Base-by-base conservation (phyloP, 1,284 basidiomycete genomes). In the Ustilago lituana region DNA sequence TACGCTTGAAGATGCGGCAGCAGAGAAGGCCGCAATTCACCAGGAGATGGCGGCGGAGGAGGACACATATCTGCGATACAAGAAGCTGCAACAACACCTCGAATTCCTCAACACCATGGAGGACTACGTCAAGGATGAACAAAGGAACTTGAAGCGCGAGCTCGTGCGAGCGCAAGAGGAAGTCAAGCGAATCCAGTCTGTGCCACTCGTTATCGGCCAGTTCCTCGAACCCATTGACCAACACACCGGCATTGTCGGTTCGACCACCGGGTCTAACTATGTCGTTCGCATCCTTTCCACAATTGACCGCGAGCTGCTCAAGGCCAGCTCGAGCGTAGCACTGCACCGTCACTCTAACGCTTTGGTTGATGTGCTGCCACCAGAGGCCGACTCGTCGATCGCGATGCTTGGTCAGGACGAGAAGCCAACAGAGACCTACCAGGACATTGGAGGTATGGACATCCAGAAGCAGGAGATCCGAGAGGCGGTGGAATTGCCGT, bases 181-280 rank as follows among this genome's bases (percentile, higher is more conserved):
- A 85, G 96, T 99, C 77, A 98, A 98, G 85, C 91, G 96, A 55
- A 99, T 99, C 81, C 94, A 99, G 85, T 93, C 92, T 45, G 96
- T 98, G 4, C 96, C 96, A 0, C 89, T 99, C n/a, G 96, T 99
- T 78, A 99, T 99, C 77, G 96, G 96, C 48, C 96, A 99, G 83
- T 99, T 99, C 86, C 88, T 98, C 38, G 96, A 99, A 84, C 92
- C 96, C 52, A 98, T 99, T 82, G 96, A 99, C 85, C 93, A 98
- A 83, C 90, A 91, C 79, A 94, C 95, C 19, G 94, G 91, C 60
- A 99, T 99, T 72, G 96, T 98, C 19, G 96, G 95, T 33, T 94
- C 92, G 24, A 99, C 96, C 0, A 98, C 96, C 9, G 95, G 96
- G 8, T 94, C 92, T 26, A 99, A 98, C 85, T 98, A 98, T 82